Percentiles rank a stretch among this genome's conserved stretches.
Evolutionary conservation across 2,329 filamentous ascomycete genomes (phyloP).

Genomic region (Coniochaeta prunicola): DNA sequence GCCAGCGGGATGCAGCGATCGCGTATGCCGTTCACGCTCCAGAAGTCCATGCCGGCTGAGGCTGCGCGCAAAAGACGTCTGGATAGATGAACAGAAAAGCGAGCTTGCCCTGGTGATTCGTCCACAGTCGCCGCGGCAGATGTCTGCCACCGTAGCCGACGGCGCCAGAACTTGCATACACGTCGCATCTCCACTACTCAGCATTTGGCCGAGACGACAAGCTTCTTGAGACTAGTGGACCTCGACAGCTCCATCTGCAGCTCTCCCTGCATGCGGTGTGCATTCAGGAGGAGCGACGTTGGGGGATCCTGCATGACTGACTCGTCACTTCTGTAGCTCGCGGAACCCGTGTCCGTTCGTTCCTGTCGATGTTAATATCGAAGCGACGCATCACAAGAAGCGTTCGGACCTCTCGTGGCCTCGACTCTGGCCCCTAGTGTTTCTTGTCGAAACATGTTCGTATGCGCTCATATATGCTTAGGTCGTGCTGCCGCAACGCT

Average conservation of each 20-base stretch:
- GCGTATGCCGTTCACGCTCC: not conserved
- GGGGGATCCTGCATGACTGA: not conserved
- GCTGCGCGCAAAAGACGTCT: not conserved
- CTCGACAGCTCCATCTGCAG: not conserved
- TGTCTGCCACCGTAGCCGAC: not conserved
- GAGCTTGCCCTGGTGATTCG: not conserved
- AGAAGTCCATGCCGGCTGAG: not conserved
- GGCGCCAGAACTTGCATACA: not conserved
- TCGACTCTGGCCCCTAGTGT: not conserved
- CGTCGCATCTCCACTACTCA: not conserved
- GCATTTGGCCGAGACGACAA: not conserved
- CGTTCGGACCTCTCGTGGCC: not conserved
- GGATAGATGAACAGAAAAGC: not conserved
- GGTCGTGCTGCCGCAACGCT: not conserved
- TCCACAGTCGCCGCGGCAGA: constrained; percentile 1
- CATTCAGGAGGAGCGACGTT: not conserved
- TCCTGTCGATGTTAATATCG: not conserved
- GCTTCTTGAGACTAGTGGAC: not conserved
- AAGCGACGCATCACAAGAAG: not conserved
- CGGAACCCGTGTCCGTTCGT: not conserved
- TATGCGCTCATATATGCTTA: not conserved
- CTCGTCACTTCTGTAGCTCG: not conserved
- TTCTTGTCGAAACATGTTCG: not conserved
- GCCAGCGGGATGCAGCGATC: not conserved
- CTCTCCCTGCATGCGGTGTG: not conserved